Base-by-base conservation (phyloP, 371 early-diverging fungal species). In the Mortierella sp. region DNA sequence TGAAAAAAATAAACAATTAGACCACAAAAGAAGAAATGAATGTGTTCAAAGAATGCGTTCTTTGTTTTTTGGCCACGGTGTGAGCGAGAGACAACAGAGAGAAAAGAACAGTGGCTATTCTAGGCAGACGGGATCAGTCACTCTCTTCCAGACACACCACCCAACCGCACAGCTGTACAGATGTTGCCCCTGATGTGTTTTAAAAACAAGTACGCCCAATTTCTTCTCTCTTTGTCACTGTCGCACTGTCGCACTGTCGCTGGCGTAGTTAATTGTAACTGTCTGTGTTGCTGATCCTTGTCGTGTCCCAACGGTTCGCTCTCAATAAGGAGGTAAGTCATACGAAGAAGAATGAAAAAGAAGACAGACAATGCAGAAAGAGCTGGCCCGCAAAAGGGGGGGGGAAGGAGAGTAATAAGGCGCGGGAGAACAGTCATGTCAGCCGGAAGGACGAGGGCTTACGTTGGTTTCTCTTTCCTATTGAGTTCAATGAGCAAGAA, bases 381-480 rank as follows among this genome's bases (percentile, higher is more conserved):
- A 26, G 26, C 24, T 7, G 6, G 58, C 16, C 4, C 14, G 16
- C 31, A 19, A 5, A 14, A 31, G 1, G 38, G 34, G 2, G 21
- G 21, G 1, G 38, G 34, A 9, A 24, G 21, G 68, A 60, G 31
- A 60, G 28, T 5, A 16, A 50, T 16, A 50, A 1, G 50, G 14
- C 50, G 14, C 50, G 50, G 16, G 60, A 31, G 13, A 10, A 16
- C 26, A 26, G 28, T 0, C 34, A n/a, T 55, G 55, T 9, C 9
- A 38, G 8, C 34, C 1, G 68, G 21, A 3, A 9, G 8, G 68
- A 19, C 21, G 42, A 24, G 13, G 54, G 38, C 76, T 70, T 76
- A 76, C 76, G 42, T 52, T 76, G 24, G 76, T 70, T 44, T 76
- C 70, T 38, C 76, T 68, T n/a, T 76, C 76, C 76, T 76, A 70